Conservation (phyloP, 495 filamentous ascomycete genomes). For the Arthonia radiata region DNA sequence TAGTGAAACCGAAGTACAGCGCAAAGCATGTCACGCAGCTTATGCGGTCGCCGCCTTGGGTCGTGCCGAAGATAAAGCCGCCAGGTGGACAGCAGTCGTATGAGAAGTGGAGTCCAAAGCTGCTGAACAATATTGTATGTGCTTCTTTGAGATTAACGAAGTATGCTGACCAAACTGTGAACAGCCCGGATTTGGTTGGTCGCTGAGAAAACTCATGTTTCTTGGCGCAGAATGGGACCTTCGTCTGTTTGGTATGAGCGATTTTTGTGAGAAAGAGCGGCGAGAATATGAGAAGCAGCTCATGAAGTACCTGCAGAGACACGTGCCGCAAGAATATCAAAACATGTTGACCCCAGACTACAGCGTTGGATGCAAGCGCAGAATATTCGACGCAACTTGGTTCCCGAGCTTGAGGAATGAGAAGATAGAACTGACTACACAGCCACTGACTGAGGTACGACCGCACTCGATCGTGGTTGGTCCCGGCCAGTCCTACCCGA, state of each 20-base stretch:
- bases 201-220: conserved; percentile 16
- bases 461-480: conserved; percentile 27
- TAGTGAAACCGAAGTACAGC: conserved; percentile 9
- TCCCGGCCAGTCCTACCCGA: conserved; percentile 23
- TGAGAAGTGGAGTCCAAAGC: conserved; percentile 16
- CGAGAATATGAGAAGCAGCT: conserved; percentile 17
- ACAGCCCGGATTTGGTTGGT: conserved; percentile 19
- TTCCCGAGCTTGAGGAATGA: conserved; percentile 25
- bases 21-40: conserved; percentile 35
- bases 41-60: conserved; percentile 39
- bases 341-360: conserved; percentile 39
- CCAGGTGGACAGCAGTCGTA: conserved; percentile 17
- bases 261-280: conserved; percentile 6
- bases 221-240: conserved; percentile 13
- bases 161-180: no score
- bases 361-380: conserved; percentile 31
- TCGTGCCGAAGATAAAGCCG: conserved; percentile 17
- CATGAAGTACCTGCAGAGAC: conserved; percentile 21
- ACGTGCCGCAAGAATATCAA: conserved; percentile 33
- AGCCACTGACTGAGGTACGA: conserved; percentile 23
- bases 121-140: conserved; percentile 18
- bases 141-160: no score
- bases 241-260: conserved; percentile 8
- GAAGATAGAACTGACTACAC: conserved; percentile 30
- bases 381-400: conserved; percentile 32